These are phyloP conservation scores for Nematocida sp. DNA, from an alignment of 371 early-diverging fungal species.

Conservation along the genomic window DNA sequence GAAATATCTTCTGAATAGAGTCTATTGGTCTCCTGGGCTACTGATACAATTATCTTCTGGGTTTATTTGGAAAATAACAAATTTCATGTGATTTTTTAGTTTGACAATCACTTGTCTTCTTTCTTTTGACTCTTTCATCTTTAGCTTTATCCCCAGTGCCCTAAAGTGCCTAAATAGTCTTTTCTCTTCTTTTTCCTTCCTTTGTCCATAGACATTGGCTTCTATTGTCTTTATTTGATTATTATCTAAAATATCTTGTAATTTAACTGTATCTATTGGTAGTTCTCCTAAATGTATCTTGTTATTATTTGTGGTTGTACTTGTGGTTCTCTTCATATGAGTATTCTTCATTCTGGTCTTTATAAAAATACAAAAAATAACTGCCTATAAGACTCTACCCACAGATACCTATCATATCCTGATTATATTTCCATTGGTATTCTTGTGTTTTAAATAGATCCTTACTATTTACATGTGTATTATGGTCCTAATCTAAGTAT, in stretches of 20 bases:
- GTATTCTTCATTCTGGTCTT: too few relatives aligned
- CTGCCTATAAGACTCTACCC: too few relatives aligned
- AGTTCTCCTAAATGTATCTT: not conserved
- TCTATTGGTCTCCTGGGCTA: not conserved
- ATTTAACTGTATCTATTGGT: conserved; percentile 2
- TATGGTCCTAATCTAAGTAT: too few relatives aligned
- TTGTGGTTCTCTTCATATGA: not conserved
- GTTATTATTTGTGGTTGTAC: not conserved
- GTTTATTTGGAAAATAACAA: conserved; percentile 35
- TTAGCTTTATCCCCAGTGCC: conserved; percentile 2
- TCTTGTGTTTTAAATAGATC: too few relatives aligned
- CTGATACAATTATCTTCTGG: not conserved
- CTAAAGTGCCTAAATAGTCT: not conserved
- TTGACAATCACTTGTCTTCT: conserved; percentile 7
- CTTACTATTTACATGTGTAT: too few relatives aligned
- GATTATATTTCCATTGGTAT: too few relatives aligned
- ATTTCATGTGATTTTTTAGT: conserved; percentile 41
- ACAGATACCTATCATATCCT: too few relatives aligned
- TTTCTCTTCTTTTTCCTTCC: conserved; percentile 11
- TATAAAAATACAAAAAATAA: too few relatives aligned
- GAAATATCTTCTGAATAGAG: not conserved
- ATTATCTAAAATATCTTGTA: conserved; percentile 8
- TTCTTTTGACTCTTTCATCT: not conserved
- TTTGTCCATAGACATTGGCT: conserved; percentile 28
- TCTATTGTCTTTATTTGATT: conserved; percentile 3